Evolutionary conservation across 2,329 filamentous ascomycete genomes (phyloP).

Genomic region (Tolypocladium paradoxum): DNA sequence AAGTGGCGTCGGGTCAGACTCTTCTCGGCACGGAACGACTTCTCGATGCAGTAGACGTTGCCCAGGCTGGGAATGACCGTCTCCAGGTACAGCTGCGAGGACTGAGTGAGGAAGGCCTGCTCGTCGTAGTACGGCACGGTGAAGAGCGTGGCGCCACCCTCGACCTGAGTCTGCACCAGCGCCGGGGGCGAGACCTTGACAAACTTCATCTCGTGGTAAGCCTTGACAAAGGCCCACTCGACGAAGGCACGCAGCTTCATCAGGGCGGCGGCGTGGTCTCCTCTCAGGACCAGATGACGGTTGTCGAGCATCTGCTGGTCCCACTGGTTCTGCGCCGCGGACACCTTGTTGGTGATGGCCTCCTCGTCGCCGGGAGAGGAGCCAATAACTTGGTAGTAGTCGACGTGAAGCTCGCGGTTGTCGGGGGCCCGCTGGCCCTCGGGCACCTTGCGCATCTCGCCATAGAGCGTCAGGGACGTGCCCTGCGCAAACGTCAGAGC

Average conservation of each 20-base stretch:
- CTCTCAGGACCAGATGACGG: constrained; percentile 75
- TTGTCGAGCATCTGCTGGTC: constrained; percentile 62
- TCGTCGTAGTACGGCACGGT: constrained; percentile 82
- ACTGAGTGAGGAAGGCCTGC: constrained; percentile 88
- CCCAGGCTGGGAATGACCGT: constrained; percentile 84
- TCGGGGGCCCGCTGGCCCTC: constrained; percentile 68
- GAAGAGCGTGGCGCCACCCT: constrained; percentile 88
- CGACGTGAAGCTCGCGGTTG: constrained; percentile 79
- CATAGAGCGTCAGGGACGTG: constrained; percentile 75
- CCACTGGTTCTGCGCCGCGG: constrained; percentile 23
- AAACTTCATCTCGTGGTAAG: constrained; percentile 67
- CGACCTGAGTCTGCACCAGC: constrained; percentile 89
- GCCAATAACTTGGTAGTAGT: constrained; percentile 75
- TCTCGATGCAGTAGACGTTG: constrained; percentile 95
- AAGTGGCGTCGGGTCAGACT: constrained; percentile 87
- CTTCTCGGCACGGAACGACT: constrained; percentile 97
- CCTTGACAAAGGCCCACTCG: constrained; percentile 68
- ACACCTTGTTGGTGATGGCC: constrained; percentile 72
- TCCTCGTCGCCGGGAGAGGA: constrained; percentile 78
- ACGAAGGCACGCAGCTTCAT: constrained; percentile 79
- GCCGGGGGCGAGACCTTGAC: constrained; percentile 82
- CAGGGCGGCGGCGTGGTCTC: constrained; percentile 72
- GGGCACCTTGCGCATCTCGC: constrained; percentile 75
- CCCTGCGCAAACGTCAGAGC: constrained; percentile 75
- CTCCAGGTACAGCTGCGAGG: constrained; percentile 94